Evolutionary conservation across 2,329 filamentous ascomycete genomes (phyloP).

Genomic region (Penicillium aurantiogriseum): DNA sequence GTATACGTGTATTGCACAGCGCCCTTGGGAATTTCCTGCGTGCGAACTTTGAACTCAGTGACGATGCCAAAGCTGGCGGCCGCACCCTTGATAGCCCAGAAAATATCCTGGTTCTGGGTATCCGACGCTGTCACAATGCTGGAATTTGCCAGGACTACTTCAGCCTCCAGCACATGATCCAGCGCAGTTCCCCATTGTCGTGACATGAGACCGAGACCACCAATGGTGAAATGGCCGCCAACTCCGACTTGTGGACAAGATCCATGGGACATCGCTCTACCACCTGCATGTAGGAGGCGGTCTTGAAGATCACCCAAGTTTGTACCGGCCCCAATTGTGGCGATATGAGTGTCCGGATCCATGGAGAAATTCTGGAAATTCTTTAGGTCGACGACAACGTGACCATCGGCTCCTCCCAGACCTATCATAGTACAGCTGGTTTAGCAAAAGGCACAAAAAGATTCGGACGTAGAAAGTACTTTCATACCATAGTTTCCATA

Average conservation of each 20-base stretch:
- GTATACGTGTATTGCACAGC: constrained; percentile 60
- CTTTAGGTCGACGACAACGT: constrained; percentile 33
- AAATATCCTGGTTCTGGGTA: constrained; percentile 32
- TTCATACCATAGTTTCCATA: constrained; percentile 44
- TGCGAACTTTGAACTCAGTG: constrained; percentile 41
- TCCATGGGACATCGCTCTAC: constrained; percentile 41
- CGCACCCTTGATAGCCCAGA: constrained; percentile 39
- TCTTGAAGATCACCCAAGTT: constrained; percentile 34
- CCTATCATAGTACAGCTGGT: constrained; percentile 15
- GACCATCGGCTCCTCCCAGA: constrained; percentile 35
- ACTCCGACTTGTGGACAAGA: constrained; percentile 40
- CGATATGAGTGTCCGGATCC: constrained; percentile 30
- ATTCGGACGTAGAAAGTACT: not conserved
- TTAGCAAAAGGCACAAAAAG: not conserved
- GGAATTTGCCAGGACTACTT: constrained; percentile 48
- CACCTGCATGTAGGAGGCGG: constrained; percentile 30
- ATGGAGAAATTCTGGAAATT: constrained; percentile 35
- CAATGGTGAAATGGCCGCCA: constrained; percentile 44
- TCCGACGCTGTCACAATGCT: constrained; percentile 33
- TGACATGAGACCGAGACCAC: constrained; percentile 42
- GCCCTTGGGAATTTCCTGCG: constrained; percentile 39
- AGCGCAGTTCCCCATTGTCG: constrained; percentile 53
- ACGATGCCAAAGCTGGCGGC: constrained; percentile 41
- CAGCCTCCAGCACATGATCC: constrained; percentile 51
- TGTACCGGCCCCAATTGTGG: constrained; percentile 38